phyloP scores from a whole-genome alignment of 2,329 filamentous ascomycete species.

The Colletotrichum agaves region DNA sequence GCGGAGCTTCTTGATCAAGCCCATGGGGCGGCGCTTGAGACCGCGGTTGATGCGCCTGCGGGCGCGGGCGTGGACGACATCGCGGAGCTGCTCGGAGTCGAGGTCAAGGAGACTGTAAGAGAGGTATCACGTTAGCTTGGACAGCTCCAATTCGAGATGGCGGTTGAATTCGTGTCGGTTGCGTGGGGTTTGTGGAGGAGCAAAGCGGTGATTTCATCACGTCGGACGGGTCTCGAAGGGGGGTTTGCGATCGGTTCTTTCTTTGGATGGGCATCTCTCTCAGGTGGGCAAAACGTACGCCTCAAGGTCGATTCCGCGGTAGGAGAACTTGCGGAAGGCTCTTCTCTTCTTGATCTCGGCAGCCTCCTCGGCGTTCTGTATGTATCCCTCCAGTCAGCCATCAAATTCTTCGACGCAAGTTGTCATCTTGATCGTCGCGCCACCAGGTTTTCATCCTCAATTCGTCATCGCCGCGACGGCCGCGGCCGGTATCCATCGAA shows the following conservation, averaged over 20 bases:
- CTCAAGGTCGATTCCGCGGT: slow-evolving; percentile 99
- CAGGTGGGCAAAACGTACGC: slow-evolving; percentile 75
- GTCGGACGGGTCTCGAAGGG: slow-evolving; percentile 2
- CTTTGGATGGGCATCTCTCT: slow-evolving; percentile 32
- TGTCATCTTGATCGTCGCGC: background rate
- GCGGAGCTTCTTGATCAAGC: slow-evolving; percentile 99
- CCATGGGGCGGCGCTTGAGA: slow-evolving; percentile 99
- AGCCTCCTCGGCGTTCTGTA: slow-evolving; percentile 94
- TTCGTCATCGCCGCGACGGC: slow-evolving; percentile 27
- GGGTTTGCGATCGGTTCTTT: background rate
- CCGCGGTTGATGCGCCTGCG: slow-evolving; percentile 99
- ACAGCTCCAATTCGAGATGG: slow-evolving; percentile 27
- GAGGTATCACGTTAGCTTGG: slow-evolving; percentile 29
- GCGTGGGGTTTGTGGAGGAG: background rate
- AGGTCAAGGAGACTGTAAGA: slow-evolving; percentile 91
- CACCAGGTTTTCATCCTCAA: slow-evolving; percentile 8
- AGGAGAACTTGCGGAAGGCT: slow-evolving; percentile 99
- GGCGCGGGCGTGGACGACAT: slow-evolving; percentile 99
- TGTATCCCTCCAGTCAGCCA: slow-evolving; percentile 29
- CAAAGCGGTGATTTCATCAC: background rate
- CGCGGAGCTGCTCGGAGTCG: slow-evolving; percentile 96
- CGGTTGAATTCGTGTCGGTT: background rate
- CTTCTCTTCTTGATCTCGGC: slow-evolving; percentile 99
- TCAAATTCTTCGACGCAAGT: slow-evolving; percentile 44
- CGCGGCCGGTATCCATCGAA: slow-evolving; percentile 16